Percentiles rank a stretch among this genome's conserved stretches.
phyloP scores from a whole-genome alignment of 2,329 filamentous ascomycete genomes.

The Seiridium unicorne region DNA sequence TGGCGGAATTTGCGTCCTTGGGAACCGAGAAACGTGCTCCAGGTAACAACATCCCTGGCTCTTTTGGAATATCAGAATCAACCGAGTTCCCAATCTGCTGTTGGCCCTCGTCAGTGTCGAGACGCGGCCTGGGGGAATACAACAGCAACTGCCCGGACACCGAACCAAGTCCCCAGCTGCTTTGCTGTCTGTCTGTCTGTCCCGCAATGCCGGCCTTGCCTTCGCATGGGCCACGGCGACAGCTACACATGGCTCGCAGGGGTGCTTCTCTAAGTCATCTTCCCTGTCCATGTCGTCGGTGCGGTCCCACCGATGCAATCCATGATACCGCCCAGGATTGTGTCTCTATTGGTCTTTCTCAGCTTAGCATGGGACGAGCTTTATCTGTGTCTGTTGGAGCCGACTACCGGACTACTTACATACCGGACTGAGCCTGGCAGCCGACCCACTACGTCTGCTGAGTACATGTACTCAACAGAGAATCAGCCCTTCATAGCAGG shows the following conservation, averaged over 20 bases:
- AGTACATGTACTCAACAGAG: too few relatives aligned
- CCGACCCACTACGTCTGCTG: too few relatives aligned
- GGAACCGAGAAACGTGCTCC: neutral
- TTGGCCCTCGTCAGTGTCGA: neutral
- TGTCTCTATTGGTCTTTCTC: too few relatives aligned
- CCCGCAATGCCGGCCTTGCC: too few relatives aligned
- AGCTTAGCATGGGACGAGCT: too few relatives aligned
- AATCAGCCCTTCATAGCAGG: too few relatives aligned
- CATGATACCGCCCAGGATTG: neutral
- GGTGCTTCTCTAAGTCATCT: neutral
- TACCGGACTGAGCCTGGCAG: too few relatives aligned
- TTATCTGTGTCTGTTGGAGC: too few relatives aligned
- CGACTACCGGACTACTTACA: too few relatives aligned
- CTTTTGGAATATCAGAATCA: neutral
- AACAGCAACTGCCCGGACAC: neutral
- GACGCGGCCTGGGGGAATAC: neutral
- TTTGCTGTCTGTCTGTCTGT: too few relatives aligned
- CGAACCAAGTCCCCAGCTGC: too few relatives aligned
- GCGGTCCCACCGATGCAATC: neutral
- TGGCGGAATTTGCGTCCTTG: neutral
- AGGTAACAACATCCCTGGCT: neutral
- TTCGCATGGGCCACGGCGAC: neutral
- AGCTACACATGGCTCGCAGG: conserved; percentile 3
- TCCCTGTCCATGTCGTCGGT: conserved; percentile 4
- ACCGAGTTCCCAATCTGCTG: neutral